Conservation (phyloP, 176 grass and related monocot genomes). For the Rhipidocladum racemiflorum region DNA sequence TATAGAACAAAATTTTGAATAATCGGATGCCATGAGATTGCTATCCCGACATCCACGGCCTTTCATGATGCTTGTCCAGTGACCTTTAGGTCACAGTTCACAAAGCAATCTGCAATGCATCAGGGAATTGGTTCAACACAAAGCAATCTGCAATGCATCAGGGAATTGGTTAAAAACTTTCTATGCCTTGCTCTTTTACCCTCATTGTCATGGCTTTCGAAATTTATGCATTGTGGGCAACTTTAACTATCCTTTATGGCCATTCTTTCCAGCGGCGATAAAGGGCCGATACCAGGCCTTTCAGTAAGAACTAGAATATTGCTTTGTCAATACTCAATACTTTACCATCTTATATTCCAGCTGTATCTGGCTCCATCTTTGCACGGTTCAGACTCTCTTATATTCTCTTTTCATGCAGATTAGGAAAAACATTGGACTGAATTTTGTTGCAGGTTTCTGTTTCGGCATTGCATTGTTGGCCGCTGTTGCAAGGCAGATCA, state of each 20-base stretch:
- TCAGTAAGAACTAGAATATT: neutral
- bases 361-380: neutral
- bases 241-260: neutral
- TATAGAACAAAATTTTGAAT: neutral
- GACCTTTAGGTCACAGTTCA: neutral
- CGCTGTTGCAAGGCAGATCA: slow-evolving; percentile 52
- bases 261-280: neutral
- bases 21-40: neutral
- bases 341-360: neutral
- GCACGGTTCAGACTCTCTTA: neutral
- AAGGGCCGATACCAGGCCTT: too few relatives aligned
- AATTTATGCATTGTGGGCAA: neutral
- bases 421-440: slow-evolving; percentile 42
- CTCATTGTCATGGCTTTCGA: neutral
- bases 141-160: neutral
- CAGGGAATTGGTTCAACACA: neutral
- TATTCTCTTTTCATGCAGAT: slow-evolving; percentile 46
- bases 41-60: neutral
- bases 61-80: neutral
- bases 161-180: neutral
- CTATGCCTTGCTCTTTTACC: neutral
- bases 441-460: slow-evolving; percentile 49
- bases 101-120: neutral
- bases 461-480: slow-evolving; percentile 56
- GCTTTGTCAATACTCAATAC: neutral